These are phyloP conservation scores for Mortierella sp. DNA, from an alignment of 371 early-diverging fungal genomes.

Conservation along the genomic window DNA sequence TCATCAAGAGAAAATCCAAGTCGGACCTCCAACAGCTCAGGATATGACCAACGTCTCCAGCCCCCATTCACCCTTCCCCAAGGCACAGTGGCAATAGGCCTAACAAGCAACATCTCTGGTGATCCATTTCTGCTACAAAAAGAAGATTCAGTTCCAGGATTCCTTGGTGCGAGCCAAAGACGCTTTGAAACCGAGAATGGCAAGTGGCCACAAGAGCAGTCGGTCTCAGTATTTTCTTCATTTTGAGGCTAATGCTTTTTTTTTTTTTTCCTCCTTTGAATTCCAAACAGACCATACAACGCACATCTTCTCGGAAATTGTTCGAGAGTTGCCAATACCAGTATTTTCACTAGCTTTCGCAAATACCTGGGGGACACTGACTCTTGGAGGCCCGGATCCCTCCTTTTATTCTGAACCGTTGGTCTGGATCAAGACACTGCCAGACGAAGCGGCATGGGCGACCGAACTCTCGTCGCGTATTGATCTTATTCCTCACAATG, in stretches of 20 bases:
- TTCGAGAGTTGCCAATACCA: conserved; percentile 23
- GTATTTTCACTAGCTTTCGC: conserved; percentile 36
- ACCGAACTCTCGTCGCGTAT: conserved; percentile 20
- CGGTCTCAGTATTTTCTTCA: no score
- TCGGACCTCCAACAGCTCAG: no score
- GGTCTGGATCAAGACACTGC: conserved; percentile 31
- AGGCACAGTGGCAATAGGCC: conserved; percentile 20
- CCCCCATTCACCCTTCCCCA: neutral
- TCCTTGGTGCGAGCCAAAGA: conserved; percentile 34
- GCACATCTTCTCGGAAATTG: conserved; percentile 32
- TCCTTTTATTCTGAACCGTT: conserved; percentile 21
- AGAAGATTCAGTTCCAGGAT: conserved; percentile 33
- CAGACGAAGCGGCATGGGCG: conserved; percentile 35
- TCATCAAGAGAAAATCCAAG: no score
- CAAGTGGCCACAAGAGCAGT: no score
- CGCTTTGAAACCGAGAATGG: conserved; percentile 32
- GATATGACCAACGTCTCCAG: neutral
- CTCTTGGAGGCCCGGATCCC: conserved; percentile 34
- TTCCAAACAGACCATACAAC: conserved; percentile 27
- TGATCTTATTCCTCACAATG: conserved; percentile 2
- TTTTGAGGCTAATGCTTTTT: no score
- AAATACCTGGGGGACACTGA: conserved; percentile 36
- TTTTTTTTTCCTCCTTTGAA: no score
- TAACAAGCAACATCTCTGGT: conserved; percentile 36
- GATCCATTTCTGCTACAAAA: conserved; percentile 30